Percentiles rank a stretch among this genome's conserved stretches.
phyloP scores from a whole-genome alignment of 495 filamentous ascomycete species.

The Lophiotrema nucula region DNA sequence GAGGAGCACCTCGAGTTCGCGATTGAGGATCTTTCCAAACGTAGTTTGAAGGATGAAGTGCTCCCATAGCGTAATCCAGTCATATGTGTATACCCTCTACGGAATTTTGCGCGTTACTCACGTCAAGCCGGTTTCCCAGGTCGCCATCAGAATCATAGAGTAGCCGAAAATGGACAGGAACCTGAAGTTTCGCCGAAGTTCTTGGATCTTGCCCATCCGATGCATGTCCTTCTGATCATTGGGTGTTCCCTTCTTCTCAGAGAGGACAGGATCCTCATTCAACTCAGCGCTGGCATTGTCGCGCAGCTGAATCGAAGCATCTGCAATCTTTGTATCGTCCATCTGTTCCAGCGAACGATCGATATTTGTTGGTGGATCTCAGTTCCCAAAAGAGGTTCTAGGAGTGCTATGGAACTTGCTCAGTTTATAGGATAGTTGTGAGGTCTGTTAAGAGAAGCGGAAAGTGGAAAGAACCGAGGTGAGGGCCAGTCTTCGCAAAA shows the following conservation, averaged over 20 bases:
- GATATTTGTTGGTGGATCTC: no score
- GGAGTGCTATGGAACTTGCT: no score
- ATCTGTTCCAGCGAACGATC: constrained; percentile 11
- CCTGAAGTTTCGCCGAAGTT: constrained; percentile 34
- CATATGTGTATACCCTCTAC: no score
- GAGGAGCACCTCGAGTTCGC: no score
- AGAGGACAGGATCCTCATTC: constrained; percentile 12
- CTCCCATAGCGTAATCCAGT: no score
- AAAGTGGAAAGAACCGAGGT: no score
- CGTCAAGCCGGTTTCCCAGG: constrained; percentile 32
- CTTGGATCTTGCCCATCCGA: constrained; percentile 29
- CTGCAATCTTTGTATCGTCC: constrained; percentile 18
- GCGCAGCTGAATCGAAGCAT: constrained; percentile 3
- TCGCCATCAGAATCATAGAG: constrained; percentile 33
- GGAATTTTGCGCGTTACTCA: background rate
- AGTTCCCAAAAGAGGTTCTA: no score
- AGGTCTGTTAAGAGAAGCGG: no score
- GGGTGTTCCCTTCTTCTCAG: constrained; percentile 17
- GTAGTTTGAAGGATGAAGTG: no score
- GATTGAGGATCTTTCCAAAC: no score
- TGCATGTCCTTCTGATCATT: constrained; percentile 30
- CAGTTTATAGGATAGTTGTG: no score
- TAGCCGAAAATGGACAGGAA: constrained; percentile 38
- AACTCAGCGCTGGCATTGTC: constrained; percentile 24
- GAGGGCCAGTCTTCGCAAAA: no score